Evolutionary conservation across 1,284 basidiomycete genomes (phyloP).

Genomic region (Marasmius fiardii): DNA sequence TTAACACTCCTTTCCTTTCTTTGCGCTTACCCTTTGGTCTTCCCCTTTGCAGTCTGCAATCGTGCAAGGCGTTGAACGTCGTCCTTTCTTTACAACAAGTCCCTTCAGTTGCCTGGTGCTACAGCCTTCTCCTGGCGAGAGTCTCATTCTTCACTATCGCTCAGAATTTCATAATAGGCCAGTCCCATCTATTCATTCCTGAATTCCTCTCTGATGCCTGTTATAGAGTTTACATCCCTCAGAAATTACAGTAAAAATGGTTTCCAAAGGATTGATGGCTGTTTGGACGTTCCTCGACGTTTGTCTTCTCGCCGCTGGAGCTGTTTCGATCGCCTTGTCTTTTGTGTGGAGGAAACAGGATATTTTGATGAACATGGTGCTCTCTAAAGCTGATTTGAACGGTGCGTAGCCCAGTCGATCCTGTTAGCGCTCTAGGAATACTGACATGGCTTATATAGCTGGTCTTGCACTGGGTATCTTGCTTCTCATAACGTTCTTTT

Average conservation of each 20-base stretch:
- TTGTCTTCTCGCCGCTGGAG: constrained; percentile 65
- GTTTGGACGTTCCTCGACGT: constrained; percentile 71
- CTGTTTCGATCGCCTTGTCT: constrained; percentile 61
- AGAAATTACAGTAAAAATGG: constrained; percentile 45
- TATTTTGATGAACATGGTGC: constrained; percentile 66
- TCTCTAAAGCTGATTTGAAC: constrained; percentile 54
- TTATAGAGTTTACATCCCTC: constrained; percentile 1
- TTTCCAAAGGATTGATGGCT: constrained; percentile 65
- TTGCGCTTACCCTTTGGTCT: constrained; percentile 24
- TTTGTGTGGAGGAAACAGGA: constrained; percentile 65
- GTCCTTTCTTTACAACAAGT: constrained; percentile 23
- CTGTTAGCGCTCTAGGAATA: neutral
- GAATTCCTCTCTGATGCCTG: neutral
- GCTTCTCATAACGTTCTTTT: constrained; percentile 62
- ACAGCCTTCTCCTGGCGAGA: constrained; percentile 24
- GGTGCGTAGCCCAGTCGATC: constrained; percentile 39
- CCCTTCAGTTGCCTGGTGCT: constrained; percentile 20
- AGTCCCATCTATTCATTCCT: neutral
- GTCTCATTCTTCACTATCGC: constrained; percentile 2
- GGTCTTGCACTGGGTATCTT: constrained; percentile 68
- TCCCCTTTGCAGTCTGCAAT: constrained; percentile 36
- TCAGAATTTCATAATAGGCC: neutral
- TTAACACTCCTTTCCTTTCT: constrained; percentile 24
- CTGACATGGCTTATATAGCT: constrained; percentile 36
- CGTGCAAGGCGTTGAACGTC: constrained; percentile 62